These are phyloP conservation scores for Dactylellina cionopaga DNA, from an alignment of 2,329 filamentous ascomycete genomes.

Conservation along the genomic window DNA sequence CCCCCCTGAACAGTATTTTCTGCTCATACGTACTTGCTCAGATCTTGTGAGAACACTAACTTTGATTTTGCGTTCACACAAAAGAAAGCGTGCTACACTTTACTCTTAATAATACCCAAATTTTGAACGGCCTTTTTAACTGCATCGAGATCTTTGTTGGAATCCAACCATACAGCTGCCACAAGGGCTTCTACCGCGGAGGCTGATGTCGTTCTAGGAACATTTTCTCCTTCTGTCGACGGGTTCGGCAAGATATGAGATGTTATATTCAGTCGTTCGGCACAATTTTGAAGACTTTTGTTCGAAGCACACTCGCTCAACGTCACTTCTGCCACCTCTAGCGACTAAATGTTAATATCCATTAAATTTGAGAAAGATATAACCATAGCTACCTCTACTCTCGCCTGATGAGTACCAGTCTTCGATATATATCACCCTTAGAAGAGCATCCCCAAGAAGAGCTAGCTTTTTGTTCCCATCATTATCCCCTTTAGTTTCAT, in stretches of 20 bases:
- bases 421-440: constrained; percentile 4
- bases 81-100: too few relatives aligned
- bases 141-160: constrained; percentile 13
- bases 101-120: too few relatives aligned
- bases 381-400: constrained; percentile 8
- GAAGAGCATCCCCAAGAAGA: constrained; percentile 1
- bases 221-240: too few relatives aligned
- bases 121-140: constrained; percentile 12
- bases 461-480: constrained; percentile 5
- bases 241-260: not conserved
- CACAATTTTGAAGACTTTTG: constrained; percentile 1
- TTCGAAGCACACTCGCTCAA: constrained; percentile 5
- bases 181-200: constrained; percentile 28
- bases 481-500: too few relatives aligned
- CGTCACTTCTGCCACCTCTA: not conserved
- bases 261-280: not conserved
- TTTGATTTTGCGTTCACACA: too few relatives aligned
- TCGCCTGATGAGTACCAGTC: not conserved
- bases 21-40: too few relatives aligned
- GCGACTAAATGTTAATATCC: not conserved
- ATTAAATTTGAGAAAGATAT: not conserved
- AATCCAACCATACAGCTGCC: constrained; percentile 29
- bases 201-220: constrained; percentile 6
- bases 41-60: too few relatives aligned
- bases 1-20: too few relatives aligned